Percentiles rank a stretch among this genome's conserved stretches.
Conservation (phyloP, 441 rosid species). For the Gossypium davidsonii region DNA sequence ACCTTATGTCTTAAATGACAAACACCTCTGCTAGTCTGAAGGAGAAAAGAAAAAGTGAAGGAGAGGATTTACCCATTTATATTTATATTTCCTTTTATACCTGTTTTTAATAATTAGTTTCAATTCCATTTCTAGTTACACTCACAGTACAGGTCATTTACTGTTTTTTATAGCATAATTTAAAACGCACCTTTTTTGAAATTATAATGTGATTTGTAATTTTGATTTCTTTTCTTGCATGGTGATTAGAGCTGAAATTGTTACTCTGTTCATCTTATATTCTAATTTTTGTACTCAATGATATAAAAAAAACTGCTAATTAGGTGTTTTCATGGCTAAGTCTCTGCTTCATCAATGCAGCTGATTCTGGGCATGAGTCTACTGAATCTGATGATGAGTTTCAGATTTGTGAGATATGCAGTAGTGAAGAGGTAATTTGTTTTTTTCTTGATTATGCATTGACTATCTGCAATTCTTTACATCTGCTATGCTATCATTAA, state of each 20-base stretch:
- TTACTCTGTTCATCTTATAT: not conserved
- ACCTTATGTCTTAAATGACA: not conserved
- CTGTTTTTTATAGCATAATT: not conserved
- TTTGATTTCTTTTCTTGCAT: not conserved
- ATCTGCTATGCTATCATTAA: constrained; percentile 24
- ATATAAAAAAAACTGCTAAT: constrained; percentile 1
- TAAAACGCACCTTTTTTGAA: not conserved
- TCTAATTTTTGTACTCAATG: not conserved
- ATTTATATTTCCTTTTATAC: not conserved
- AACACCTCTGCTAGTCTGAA: not conserved
- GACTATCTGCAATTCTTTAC: constrained; percentile 13
- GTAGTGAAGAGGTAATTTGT: constrained; percentile 71
- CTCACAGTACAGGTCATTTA: not conserved
- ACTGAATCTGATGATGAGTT: constrained; percentile 96
- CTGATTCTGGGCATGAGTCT: constrained; percentile 76
- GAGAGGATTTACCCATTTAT: not conserved
- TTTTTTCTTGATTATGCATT: constrained; percentile 18
- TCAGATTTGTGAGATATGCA: constrained; percentile 96
- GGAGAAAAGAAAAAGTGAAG: constrained; percentile 5
- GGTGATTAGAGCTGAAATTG: not conserved
- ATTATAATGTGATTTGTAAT: not conserved
- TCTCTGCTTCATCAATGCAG: constrained; percentile 42
- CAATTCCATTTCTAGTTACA: not conserved
- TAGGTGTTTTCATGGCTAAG: not conserved
- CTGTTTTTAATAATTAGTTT: not conserved